phyloP scores from a whole-genome alignment of 139 green algal genomes.

The Closterium sp. region DNA sequence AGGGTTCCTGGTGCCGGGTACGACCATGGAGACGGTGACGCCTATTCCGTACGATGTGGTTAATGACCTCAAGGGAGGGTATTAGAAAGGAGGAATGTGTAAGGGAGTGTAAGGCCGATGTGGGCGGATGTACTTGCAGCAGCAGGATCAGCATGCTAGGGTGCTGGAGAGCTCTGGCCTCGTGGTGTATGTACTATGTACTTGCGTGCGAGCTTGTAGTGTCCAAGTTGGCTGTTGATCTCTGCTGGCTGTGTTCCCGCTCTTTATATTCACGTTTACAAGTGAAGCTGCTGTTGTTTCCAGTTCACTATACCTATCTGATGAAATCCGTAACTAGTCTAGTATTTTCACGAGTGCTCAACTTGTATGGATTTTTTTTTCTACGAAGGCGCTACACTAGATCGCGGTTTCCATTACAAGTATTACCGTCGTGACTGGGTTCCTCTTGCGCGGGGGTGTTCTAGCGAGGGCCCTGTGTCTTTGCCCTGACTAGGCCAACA shows the following conservation, averaged over 20 bases:
- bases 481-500: no score
- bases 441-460: background rate
- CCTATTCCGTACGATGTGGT: slow-evolving; percentile 98
- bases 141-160: background rate
- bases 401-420: no score
- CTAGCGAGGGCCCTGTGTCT: background rate
- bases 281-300: no score
- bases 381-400: no score
- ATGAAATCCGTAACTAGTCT: no score
- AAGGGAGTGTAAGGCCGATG: background rate
- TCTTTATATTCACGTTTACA: background rate
- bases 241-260: background rate
- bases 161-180: background rate
- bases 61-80: slow-evolving; percentile 51
- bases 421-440: no score
- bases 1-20: slow-evolving; percentile 78
- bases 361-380: no score
- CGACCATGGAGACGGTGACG: slow-evolving; percentile 86
- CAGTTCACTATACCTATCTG: no score
- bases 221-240: background rate
- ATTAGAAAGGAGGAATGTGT: slow-evolving; percentile 9
- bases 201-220: no score
- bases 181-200: background rate
- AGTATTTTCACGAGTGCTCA: no score
- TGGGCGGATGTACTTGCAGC: background rate